Evolutionary conservation across 176 grass and related monocot species (phyloP).

Genomic region (Saccharum officinarum): DNA sequence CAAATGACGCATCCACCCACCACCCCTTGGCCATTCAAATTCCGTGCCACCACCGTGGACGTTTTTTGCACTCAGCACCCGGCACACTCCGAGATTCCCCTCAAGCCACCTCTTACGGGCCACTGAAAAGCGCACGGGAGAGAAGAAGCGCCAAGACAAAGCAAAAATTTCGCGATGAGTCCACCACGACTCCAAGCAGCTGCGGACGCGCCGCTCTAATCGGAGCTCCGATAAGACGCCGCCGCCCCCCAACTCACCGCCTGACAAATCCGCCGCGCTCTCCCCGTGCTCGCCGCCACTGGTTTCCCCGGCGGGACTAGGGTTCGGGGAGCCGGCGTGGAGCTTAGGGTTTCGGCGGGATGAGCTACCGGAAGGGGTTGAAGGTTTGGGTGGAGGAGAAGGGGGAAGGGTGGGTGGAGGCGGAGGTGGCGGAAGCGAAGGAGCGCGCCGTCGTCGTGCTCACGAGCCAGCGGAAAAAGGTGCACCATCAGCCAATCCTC

Average conservation of each 20-base stretch:
- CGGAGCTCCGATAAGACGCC: constrained; percentile 34
- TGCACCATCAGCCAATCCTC: constrained; percentile 1
- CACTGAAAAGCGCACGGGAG: constrained; percentile 37
- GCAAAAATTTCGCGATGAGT: constrained; percentile 52
- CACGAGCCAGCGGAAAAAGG: constrained; percentile 76
- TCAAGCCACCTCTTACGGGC: background rate
- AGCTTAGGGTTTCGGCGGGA: constrained; percentile 58
- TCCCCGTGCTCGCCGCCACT: constrained; percentile 31
- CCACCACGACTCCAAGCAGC: constrained; percentile 23
- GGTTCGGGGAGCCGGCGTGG: constrained; percentile 12
- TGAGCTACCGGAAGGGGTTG: constrained; percentile 91
- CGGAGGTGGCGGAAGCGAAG: constrained; percentile 68
- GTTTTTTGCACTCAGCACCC: background rate
- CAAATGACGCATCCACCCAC: constrained; percentile 31
- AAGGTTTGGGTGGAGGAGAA: constrained; percentile 96
- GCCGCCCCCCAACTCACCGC: background rate
- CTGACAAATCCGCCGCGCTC: background rate
- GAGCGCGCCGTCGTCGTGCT: constrained; percentile 55
- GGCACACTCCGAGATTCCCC: background rate
- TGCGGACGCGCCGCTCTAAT: constrained; percentile 26
- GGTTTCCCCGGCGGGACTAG: constrained; percentile 9
- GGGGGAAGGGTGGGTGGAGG: constrained; percentile 86
- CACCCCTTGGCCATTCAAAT: constrained; percentile 40
- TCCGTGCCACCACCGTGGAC: constrained; percentile 17
- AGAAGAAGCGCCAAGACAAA: constrained; percentile 67